phyloP scores from a whole-genome alignment of 2,329 filamentous ascomycete genomes.

The Pseudophaeomoniella oleicola region DNA sequence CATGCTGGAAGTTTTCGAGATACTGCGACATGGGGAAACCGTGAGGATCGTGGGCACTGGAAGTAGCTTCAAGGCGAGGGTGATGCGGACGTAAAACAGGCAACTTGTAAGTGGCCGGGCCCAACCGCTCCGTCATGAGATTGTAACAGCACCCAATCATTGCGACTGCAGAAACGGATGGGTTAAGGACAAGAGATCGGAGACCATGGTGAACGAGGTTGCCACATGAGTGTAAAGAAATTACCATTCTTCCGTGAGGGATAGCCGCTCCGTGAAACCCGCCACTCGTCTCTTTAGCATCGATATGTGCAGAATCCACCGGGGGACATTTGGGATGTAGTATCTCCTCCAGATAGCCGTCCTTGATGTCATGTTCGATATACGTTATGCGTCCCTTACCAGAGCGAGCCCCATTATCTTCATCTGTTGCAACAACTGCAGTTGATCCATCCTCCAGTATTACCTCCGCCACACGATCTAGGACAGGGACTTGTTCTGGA shows the following conservation, averaged over 20 bases:
- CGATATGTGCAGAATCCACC: not conserved
- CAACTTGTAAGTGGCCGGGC: constrained; percentile 74
- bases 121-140: constrained; percentile 76
- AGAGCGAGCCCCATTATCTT: not conserved
- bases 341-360: constrained; percentile 23
- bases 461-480: constrained; percentile 1
- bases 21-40: constrained; percentile 84
- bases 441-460: constrained; percentile 1
- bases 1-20: constrained; percentile 42
- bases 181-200: constrained; percentile 70
- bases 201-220: constrained; percentile 95
- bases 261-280: constrained; percentile 3
- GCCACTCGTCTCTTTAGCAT: not conserved
- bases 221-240: constrained; percentile 93
- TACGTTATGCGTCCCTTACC: constrained; percentile 22
- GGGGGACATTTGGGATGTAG: constrained; percentile 13
- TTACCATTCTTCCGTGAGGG: constrained; percentile 47
- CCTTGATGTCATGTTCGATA: constrained; percentile 28
- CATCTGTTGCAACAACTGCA: not conserved
- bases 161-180: constrained; percentile 72
- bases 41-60: constrained; percentile 64
- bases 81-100: constrained; percentile 63
- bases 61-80: constrained; percentile 51
- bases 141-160: constrained; percentile 99
- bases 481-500: constrained; percentile 1